Conservation (phyloP, 164 flowering plant species). For the Stephania japonica region DNA sequence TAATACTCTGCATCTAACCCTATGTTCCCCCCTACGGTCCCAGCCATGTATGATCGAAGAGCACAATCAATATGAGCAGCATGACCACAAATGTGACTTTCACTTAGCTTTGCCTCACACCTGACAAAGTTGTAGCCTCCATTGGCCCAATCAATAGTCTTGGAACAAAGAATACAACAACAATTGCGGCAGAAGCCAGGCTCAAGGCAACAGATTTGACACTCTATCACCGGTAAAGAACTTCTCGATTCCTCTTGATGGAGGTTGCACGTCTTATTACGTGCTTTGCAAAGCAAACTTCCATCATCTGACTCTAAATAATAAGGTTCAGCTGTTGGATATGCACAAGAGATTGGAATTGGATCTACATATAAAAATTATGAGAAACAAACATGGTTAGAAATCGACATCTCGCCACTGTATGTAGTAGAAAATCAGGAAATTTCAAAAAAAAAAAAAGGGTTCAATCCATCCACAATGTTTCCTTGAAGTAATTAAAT, state of each 20-base stretch:
- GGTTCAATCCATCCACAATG: no score
- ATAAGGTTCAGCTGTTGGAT: slow-evolving; percentile 19
- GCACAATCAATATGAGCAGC: slow-evolving; percentile 74
- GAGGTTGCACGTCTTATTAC: slow-evolving; percentile 49
- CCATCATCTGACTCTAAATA: slow-evolving; percentile 17
- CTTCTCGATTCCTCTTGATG: slow-evolving; percentile 17
- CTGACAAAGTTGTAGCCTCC: slow-evolving; percentile 49
- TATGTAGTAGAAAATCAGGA: background rate
- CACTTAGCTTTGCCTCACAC: slow-evolving; percentile 55
- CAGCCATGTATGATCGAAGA: slow-evolving; percentile 75
- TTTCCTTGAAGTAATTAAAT: no score
- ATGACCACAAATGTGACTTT: slow-evolving; percentile 65
- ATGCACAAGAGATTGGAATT: background rate
- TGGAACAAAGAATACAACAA: slow-evolving; percentile 78
- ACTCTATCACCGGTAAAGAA: slow-evolving; percentile 38
- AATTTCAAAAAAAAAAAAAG: background rate
- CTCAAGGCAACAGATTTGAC: slow-evolving; percentile 52
- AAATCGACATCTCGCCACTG: background rate
- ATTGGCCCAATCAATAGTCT: slow-evolving; percentile 18
- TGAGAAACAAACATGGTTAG: background rate
- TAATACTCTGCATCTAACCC: slow-evolving; percentile 77
- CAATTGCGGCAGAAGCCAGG: slow-evolving; percentile 29
- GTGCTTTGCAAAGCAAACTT: slow-evolving; percentile 50
- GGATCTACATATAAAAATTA: slow-evolving; percentile 1
- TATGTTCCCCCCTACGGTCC: slow-evolving; percentile 78